A percentile compares a stretch with the other conserved stretches of the same genome.
Evolutionary conservation across 768 basidiomycete genomes (phyloP).

Genomic region (Kockovaella imperatae): DNA sequence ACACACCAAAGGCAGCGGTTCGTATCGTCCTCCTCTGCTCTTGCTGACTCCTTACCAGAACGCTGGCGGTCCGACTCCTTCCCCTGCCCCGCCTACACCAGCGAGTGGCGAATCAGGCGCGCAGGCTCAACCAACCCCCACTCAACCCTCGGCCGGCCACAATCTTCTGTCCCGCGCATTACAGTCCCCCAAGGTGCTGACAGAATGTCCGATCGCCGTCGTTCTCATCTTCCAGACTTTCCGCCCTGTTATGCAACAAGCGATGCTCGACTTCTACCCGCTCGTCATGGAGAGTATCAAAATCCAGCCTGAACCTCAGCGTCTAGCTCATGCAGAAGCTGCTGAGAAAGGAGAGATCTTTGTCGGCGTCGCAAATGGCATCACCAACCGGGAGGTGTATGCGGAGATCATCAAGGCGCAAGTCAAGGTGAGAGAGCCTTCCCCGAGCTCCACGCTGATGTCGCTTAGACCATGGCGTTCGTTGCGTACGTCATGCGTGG

Average conservation of each 20-base stretch:
- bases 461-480: slow-evolving; percentile 72
- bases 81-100: slow-evolving; percentile 14
- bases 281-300: slow-evolving; percentile 73
- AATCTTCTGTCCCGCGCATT: slow-evolving; percentile 57
- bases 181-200: slow-evolving; percentile 84
- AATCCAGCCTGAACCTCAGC: slow-evolving; percentile 73
- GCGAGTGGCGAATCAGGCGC: slow-evolving; percentile 7
- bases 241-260: slow-evolving; percentile 56
- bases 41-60: background rate
- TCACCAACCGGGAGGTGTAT: slow-evolving; percentile 66
- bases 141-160: slow-evolving; percentile 42
- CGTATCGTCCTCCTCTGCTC: background rate
- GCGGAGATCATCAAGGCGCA: slow-evolving; percentile 78
- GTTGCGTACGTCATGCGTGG: slow-evolving; percentile 80
- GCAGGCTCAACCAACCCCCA: slow-evolving; percentile 1
- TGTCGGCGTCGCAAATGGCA: slow-evolving; percentile 68
- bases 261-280: slow-evolving; percentile 62
- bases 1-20: slow-evolving; percentile 45
- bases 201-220: slow-evolving; percentile 87
- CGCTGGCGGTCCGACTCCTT: slow-evolving; percentile 2
- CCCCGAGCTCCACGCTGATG: background rate
- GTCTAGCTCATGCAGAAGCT: slow-evolving; percentile 63
- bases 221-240: slow-evolving; percentile 83
- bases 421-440: slow-evolving; percentile 68
- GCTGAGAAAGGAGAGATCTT: slow-evolving; percentile 76